Evolutionary conservation across 495 filamentous ascomycete genomes (phyloP).

Genomic region (Podospora bellae-mahoneyi): DNA sequence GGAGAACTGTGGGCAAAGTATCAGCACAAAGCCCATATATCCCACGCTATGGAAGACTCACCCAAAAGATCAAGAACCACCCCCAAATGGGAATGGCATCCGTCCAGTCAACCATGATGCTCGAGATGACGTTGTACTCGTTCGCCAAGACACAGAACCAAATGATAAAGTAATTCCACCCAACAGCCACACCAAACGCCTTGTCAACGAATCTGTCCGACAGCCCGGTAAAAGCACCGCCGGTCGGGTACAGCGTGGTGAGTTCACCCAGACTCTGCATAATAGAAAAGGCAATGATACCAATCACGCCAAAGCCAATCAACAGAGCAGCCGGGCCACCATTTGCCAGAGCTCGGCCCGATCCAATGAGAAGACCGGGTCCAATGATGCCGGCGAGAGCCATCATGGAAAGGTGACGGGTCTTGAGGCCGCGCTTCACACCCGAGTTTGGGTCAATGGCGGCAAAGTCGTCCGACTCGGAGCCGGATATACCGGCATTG

Average conservation of each 20-base stretch:
- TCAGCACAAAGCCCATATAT: slow-evolving; percentile 16
- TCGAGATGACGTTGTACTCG: slow-evolving; percentile 58
- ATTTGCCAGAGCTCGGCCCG: slow-evolving; percentile 57
- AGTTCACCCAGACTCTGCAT: slow-evolving; percentile 32
- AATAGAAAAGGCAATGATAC: slow-evolving; percentile 62
- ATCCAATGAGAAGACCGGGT: slow-evolving; percentile 54
- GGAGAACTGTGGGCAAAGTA: slow-evolving; percentile 28
- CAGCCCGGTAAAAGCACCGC: slow-evolving; percentile 57
- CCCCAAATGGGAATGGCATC: slow-evolving; percentile 48
- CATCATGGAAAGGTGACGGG: slow-evolving; percentile 70
- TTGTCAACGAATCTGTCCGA: slow-evolving; percentile 70
- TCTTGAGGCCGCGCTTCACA: slow-evolving; percentile 58
- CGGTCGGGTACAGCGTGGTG: slow-evolving; percentile 54
- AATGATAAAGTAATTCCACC: slow-evolving; percentile 72
- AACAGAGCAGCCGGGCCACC: slow-evolving; percentile 61
- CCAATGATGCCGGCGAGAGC: slow-evolving; percentile 59
- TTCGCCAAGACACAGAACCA: slow-evolving; percentile 60
- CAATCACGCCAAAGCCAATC: slow-evolving; percentile 63
- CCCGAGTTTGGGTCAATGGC: slow-evolving; percentile 47
- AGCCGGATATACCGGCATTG: slow-evolving; percentile 8
- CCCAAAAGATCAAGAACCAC: slow-evolving; percentile 67
- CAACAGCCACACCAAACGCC: slow-evolving; percentile 79
- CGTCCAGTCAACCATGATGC: slow-evolving; percentile 60
- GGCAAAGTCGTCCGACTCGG: slow-evolving; percentile 37
- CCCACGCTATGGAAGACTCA: slow-evolving; percentile 31